Evolutionary conservation across 495 filamentous ascomycete genomes (phyloP).

Genomic region (Tuber melanosporum): DNA sequence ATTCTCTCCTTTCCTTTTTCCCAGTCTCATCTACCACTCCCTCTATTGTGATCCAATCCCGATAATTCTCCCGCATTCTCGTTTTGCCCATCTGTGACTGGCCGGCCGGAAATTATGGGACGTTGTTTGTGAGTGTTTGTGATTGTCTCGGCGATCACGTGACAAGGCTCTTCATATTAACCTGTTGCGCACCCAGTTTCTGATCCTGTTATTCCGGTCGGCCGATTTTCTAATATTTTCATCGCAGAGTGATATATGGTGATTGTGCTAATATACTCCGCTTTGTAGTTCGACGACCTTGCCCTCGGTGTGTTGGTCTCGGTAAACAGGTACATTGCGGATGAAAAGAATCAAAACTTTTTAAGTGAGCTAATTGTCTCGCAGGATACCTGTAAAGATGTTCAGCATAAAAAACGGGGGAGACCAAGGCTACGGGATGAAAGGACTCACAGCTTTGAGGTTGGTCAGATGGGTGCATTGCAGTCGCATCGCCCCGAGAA

Average conservation of each 20-base stretch:
- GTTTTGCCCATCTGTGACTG: slow-evolving; percentile 21
- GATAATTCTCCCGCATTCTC: not conserved
- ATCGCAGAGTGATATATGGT: slow-evolving; percentile 30
- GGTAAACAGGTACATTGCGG: slow-evolving; percentile 48
- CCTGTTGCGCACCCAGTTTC: slow-evolving; percentile 24
- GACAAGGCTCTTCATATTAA: slow-evolving; percentile 28
- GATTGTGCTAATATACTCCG: slow-evolving; percentile 30
- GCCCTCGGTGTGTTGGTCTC: slow-evolving; percentile 56
- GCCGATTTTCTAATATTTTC: slow-evolving; percentile 5
- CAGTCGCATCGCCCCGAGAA: slow-evolving; percentile 34
- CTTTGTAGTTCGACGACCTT: slow-evolving; percentile 55
- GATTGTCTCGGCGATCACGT: slow-evolving; percentile 33
- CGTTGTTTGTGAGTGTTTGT: slow-evolving; percentile 13
- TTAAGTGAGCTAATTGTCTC: slow-evolving; percentile 21
- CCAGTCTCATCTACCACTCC: slow-evolving; percentile 4
- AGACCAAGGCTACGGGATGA: slow-evolving; percentile 88
- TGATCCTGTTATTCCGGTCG: slow-evolving; percentile 7
- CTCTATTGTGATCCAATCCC: slow-evolving; percentile 16
- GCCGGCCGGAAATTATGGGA: not conserved
- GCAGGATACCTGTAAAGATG: slow-evolving; percentile 83
- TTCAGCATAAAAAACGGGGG: slow-evolving; percentile 93
- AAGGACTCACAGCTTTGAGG: slow-evolving; percentile 52
- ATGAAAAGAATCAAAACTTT: slow-evolving; percentile 1
- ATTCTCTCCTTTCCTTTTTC: slow-evolving; percentile 8
- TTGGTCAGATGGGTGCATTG: slow-evolving; percentile 38